Base-by-base conservation (phyloP, 768 basidiomycete species). In the Chalciporus pseudorubinellus region DNA sequence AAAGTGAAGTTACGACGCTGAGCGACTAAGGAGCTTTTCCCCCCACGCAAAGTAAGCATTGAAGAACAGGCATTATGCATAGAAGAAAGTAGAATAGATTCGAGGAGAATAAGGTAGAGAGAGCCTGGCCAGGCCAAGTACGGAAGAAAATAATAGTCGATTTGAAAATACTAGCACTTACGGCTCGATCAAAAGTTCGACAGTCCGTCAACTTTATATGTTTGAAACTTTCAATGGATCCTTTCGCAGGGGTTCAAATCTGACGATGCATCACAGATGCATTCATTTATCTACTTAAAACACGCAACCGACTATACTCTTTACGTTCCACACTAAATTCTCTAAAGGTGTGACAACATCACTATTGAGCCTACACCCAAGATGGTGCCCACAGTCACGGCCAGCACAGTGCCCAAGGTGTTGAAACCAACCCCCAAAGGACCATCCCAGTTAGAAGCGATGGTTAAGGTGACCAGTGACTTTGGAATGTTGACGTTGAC, bases 361-460 rank as follows among this genome's bases (percentile, higher is more conserved):
- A 73, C 58, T 16, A 88, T 55, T 4, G 73, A 70, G 45, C 76
- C 75, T 14, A 71, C 46, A 4, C 82, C 81, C 12, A 88, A 65
- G n/a, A 82, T 6, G 2, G 63, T 69, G 6, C 74, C 79, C 7
- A 72, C 57, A 18, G 62, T 61, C 16, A 84, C 77, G 7, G 70
- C 67, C 24, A 85, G 51, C n/a, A 71, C 74, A 0, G 77, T 77
- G 22, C 66, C 76, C 3, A 64, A 71, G 1, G 67, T 52, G 44
- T 74, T 73, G 53, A 89, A 70, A n/a, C 70, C 63, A 10, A 72
- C 68, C 13, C 72, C 77, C 49, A 73, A 71, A 4, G 82, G 82
- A 0, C 87, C 87, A 57, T 86, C 76, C 87, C 85, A 89, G 54
- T 57, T 66, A 0, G 68, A 40, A 2, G 85, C 79, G 16, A 81